phyloP scores from a whole-genome alignment of 2,329 filamentous ascomycete genomes.

The Aspergillus sp. region DNA sequence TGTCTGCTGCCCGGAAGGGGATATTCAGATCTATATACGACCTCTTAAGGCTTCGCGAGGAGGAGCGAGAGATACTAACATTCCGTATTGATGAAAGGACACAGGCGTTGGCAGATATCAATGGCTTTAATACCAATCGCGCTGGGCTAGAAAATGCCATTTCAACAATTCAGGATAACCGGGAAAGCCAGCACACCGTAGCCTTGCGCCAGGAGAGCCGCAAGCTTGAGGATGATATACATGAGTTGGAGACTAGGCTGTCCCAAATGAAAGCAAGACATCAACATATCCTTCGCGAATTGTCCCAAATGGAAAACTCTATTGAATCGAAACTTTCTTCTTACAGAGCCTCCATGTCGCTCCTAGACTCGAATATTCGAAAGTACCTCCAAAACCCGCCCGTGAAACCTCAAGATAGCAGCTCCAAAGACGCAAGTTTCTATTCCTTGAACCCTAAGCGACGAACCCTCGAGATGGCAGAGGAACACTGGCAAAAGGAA shows the following conservation, averaged over 20 bases:
- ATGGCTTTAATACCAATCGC: constrained; percentile 53
- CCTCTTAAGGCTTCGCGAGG: constrained; percentile 57
- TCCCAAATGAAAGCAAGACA: constrained; percentile 58
- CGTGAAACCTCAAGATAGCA: constrained; percentile 38
- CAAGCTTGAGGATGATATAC: constrained; percentile 58
- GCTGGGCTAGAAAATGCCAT: constrained; percentile 55
- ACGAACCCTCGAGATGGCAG: constrained; percentile 61
- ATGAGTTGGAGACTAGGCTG: constrained; percentile 58
- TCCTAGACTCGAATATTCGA: constrained; percentile 58
- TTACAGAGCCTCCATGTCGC: constrained; percentile 57
- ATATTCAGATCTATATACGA: constrained; percentile 60
- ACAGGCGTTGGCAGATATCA: constrained; percentile 52
- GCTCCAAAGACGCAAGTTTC: constrained; percentile 43
- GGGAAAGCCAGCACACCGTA: constrained; percentile 47
- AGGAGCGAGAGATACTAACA: constrained; percentile 56
- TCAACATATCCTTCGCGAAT: constrained; percentile 53
- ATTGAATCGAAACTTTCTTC: constrained; percentile 61
- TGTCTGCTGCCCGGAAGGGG: constrained; percentile 56
- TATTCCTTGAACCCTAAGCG: constrained; percentile 56
- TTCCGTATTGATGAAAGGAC: constrained; percentile 49
- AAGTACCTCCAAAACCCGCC: constrained; percentile 54
- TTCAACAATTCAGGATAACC: constrained; percentile 48
- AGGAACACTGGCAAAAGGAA: constrained; percentile 58
- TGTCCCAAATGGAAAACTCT: constrained; percentile 57
- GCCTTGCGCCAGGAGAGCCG: constrained; percentile 54